phyloP scores from a whole-genome alignment of 164 flowering plant genomes.

The Vitis rupestris region DNA sequence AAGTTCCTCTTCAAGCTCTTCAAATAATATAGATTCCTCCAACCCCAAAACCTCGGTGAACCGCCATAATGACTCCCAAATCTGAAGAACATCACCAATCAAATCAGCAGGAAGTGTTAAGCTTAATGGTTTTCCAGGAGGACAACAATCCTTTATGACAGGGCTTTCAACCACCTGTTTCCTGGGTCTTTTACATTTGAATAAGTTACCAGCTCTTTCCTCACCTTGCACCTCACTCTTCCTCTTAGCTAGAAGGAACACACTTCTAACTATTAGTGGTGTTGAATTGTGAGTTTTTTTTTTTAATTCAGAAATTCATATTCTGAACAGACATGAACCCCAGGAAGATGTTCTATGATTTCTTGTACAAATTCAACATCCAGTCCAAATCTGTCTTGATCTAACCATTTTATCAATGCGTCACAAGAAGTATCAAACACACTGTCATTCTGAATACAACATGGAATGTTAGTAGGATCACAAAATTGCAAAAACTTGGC shows the following conservation, averaged over 20 bases:
- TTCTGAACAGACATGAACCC: slow-evolving; percentile 41
- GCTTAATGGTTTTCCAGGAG: slow-evolving; percentile 71
- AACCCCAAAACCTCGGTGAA: slow-evolving; percentile 71
- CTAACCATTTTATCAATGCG: slow-evolving; percentile 55
- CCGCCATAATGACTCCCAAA: slow-evolving; percentile 69
- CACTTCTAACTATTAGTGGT: slow-evolving; percentile 56
- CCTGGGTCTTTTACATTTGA: slow-evolving; percentile 26
- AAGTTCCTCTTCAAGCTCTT: slow-evolving; percentile 80
- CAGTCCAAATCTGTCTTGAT: slow-evolving; percentile 80
- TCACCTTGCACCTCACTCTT: slow-evolving; percentile 22
- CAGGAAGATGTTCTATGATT: slow-evolving; percentile 80
- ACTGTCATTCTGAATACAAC: slow-evolving; percentile 21
- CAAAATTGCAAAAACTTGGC: slow-evolving; percentile 47
- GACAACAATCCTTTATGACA: slow-evolving; percentile 22
- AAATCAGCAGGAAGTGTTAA: slow-evolving; percentile 56
- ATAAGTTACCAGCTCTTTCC: slow-evolving; percentile 30
- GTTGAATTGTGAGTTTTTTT: slow-evolving; percentile 35
- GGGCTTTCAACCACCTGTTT: slow-evolving; percentile 16
- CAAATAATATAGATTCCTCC: slow-evolving; percentile 46
- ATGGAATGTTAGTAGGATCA: slow-evolving; percentile 29
- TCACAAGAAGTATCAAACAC: slow-evolving; percentile 33
- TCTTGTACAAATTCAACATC: slow-evolving; percentile 88
- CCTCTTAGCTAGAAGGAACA: slow-evolving; percentile 44
- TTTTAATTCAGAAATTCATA: slow-evolving; percentile 42
- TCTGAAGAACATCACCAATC: slow-evolving; percentile 88